Conservation (phyloP, 352 stramenopile genomes). For the Phytopythium ostracodes region DNA sequence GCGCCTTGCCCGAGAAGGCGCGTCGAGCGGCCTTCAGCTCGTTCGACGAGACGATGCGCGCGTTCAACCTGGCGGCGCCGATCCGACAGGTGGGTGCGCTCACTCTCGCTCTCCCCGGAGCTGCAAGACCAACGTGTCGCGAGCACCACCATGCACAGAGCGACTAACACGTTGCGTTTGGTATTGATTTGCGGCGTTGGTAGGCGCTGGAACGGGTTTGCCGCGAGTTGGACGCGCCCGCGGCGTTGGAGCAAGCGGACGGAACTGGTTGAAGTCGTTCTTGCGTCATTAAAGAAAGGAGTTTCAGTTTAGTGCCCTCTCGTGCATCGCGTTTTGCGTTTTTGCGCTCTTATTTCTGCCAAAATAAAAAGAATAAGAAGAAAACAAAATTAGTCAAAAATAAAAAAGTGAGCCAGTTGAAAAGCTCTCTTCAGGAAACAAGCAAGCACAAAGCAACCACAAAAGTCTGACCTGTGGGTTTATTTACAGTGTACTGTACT, state of each 20-base stretch:
- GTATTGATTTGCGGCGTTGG: background rate
- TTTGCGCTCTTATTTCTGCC: background rate
- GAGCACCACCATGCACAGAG: background rate
- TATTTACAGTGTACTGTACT: too few species aligned
- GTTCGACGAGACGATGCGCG: background rate
- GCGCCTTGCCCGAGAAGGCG: background rate
- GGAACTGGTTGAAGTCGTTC: background rate
- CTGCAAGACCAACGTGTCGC: too few species aligned
- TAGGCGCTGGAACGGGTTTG: slow-evolving; percentile 1
- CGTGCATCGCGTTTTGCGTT: too few species aligned
- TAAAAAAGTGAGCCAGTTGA: background rate
- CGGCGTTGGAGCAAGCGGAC: background rate
- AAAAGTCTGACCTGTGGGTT: too few species aligned
- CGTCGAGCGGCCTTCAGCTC: background rate
- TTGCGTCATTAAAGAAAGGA: background rate
- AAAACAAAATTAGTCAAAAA: background rate
- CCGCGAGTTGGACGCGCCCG: background rate
- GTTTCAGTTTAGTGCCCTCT: background rate
- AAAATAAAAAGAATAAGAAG: background rate
- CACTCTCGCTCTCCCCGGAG: too few species aligned
- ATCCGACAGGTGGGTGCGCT: slow-evolving; percentile 4
- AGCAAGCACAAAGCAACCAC: background rate
- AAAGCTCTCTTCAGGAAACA: background rate
- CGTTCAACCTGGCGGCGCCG: background rate
- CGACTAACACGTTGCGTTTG: background rate